Evolutionary conservation across 1,284 basidiomycete species (phyloP).

Genomic region (Irpex sp.): DNA sequence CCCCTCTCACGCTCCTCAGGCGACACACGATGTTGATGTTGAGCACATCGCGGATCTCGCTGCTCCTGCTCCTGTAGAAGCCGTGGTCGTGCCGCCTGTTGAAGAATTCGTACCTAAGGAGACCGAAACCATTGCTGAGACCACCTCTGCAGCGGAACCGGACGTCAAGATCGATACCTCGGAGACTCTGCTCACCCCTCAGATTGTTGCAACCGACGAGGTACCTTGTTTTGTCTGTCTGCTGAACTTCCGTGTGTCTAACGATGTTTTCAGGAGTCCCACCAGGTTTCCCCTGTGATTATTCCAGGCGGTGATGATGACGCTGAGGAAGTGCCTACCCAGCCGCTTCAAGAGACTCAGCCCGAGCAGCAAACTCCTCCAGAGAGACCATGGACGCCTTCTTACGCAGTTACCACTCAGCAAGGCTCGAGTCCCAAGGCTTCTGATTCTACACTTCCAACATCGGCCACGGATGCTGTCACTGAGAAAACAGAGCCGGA

Average conservation of each 20-base stretch:
- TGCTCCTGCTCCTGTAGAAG: constrained; percentile 7
- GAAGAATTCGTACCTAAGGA: constrained; percentile 3
- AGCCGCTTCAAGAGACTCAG: background rate
- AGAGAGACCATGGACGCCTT: constrained; percentile 16
- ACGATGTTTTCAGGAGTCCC: background rate
- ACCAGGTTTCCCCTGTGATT: background rate
- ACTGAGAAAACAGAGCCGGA: background rate
- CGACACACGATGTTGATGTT: constrained; percentile 19
- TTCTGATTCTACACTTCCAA: background rate
- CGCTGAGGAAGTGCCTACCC: background rate
- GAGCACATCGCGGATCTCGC: constrained; percentile 18
- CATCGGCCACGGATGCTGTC: background rate
- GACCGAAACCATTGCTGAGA: constrained; percentile 2
- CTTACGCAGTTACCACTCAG: constrained; percentile 13
- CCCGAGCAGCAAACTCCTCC: background rate
- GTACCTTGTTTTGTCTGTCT: background rate
- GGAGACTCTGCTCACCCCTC: constrained; percentile 9
- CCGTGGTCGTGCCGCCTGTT: constrained; percentile 2
- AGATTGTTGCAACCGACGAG: constrained; percentile 13
- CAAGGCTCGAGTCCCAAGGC: constrained; percentile 10
- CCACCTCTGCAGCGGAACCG: constrained; percentile 3
- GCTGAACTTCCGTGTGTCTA: background rate
- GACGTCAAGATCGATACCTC: background rate
- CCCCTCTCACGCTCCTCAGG: constrained; percentile 17
- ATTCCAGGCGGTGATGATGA: background rate